Evolutionary conservation across 2,329 filamentous ascomycete genomes (phyloP).

Genomic region (Orbilia ellipsospora): DNA sequence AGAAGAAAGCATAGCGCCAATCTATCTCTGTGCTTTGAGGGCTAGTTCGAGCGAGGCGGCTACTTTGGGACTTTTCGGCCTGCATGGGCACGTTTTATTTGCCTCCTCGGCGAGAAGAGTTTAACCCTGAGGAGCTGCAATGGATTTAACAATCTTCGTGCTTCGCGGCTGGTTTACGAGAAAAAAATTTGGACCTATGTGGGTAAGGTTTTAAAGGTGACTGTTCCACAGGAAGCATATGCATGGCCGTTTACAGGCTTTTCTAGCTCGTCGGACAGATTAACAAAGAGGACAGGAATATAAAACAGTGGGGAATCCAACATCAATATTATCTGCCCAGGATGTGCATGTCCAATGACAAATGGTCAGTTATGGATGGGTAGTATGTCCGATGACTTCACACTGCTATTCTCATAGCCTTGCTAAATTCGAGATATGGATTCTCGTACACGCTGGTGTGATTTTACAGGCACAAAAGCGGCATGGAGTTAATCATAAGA

Average conservation of each 20-base stretch:
- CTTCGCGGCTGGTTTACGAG: too few species aligned
- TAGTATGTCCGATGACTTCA: conserved; percentile 6
- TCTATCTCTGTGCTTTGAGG: conserved; percentile 2
- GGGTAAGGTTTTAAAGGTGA: conserved; percentile 2
- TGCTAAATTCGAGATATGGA: conserved; percentile 11
- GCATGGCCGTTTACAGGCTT: conserved; percentile 8
- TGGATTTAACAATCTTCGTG: neutral
- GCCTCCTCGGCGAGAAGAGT: conserved; percentile 12
- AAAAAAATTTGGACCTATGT: conserved; percentile 27
- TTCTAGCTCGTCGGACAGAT: neutral
- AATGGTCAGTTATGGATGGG: conserved; percentile 10
- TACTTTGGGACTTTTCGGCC: conserved; percentile 1
- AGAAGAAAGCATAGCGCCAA: conserved; percentile 7
- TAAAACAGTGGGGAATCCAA: conserved; percentile 20
- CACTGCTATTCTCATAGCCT: conserved; percentile 21
- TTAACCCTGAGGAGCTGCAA: conserved; percentile 7
- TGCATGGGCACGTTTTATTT: conserved; percentile 19
- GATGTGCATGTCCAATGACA: conserved; percentile 11
- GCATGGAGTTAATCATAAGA: too few species aligned
- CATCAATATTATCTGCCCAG: conserved; percentile 8
- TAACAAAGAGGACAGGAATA: too few species aligned
- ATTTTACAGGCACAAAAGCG: neutral
- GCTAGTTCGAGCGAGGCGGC: conserved; percentile 10
- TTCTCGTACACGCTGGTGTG: conserved; percentile 31
- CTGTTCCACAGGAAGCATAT: neutral